Base-by-base conservation (phyloP, 495 filamentous ascomycete species). In the Penicillium verhagenii region DNA sequence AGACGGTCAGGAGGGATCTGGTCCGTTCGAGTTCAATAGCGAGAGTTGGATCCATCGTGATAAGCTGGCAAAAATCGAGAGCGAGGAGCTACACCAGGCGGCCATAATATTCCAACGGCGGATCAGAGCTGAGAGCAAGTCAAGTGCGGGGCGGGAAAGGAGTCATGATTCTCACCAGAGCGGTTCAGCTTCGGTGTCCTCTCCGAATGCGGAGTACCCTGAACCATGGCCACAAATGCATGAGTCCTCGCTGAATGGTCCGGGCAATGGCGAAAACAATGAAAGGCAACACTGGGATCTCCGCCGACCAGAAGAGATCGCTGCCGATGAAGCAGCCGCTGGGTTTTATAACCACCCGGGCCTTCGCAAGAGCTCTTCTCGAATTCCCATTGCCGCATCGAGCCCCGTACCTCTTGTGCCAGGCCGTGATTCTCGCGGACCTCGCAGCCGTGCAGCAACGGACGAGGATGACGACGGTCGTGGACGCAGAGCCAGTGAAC, bases 1-100 rank as follows among this genome's bases (percentile, higher is more conserved):
- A 68, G 44, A 42, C 62, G 52, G 38, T 16, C 62, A 51, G 55
- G 64, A 45, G 49, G 63, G 37, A 52, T 50, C 9, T 44, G 53
- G 28, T 31, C 48, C 46, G 21, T 49, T 48, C 8, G 63, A 67
- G 6, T 56, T 58, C 20, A 71, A 72, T 14, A 64, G 74, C 25
- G 82, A 79, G 59, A 80, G 83, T 40, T 97, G 94, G 94, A 97
- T 98, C 53, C 92, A 98, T 67, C 81, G 94, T 20, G 94, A 98
- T 71, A 98, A 97, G 72, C 72, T 98, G 43, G 92, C 91, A 28
- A 81, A 84, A 65, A 98, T 98, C 60, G 94, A 98, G 75, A 96
- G 80, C 63, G 82, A 91, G 69, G 94, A 98, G 69, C 76, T 97
- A 57, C 90, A 95, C 61, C 90, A 90, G 64, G 91, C 91, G 3